Evolutionary conservation across 257 asterid genomes (phyloP).

Genomic region (Eucommia ulmoides): DNA sequence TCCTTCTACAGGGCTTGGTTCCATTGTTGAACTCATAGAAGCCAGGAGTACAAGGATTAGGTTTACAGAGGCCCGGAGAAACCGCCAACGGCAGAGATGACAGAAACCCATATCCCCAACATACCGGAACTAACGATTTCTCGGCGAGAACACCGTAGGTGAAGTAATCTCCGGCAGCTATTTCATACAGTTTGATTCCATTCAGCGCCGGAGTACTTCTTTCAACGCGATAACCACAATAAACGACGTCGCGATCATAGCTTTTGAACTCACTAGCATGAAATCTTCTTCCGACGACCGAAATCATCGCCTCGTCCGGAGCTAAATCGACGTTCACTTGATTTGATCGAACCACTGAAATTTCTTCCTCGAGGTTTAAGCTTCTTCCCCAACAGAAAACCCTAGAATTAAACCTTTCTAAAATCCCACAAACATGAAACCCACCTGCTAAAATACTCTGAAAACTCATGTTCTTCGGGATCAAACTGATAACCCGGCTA

Average conservation of each 20-base stretch:
- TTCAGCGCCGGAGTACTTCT: background rate
- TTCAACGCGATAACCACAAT: background rate
- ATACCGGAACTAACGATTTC: background rate
- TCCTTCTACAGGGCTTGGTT: background rate
- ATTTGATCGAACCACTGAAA: background rate
- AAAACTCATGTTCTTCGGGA: background rate
- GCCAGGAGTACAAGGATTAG: background rate
- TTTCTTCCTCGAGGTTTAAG: background rate
- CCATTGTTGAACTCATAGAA: background rate
- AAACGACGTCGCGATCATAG: background rate
- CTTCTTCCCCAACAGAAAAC: background rate
- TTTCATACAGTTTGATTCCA: background rate
- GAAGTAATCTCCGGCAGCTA: background rate
- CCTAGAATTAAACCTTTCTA: background rate
- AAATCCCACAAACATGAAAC: background rate
- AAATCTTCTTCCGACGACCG: background rate
- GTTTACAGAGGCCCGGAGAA: background rate
- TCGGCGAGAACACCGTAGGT: background rate
- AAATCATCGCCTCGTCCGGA: background rate
- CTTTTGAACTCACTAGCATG: background rate
- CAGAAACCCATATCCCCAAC: background rate
- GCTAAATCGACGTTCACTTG: background rate
- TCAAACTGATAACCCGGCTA: background rate
- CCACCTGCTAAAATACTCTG: background rate
- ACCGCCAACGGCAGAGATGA: background rate